Evolutionary conservation across 2,329 filamentous ascomycete genomes (phyloP).

Genomic region (Fusarium austroafricanum): DNA sequence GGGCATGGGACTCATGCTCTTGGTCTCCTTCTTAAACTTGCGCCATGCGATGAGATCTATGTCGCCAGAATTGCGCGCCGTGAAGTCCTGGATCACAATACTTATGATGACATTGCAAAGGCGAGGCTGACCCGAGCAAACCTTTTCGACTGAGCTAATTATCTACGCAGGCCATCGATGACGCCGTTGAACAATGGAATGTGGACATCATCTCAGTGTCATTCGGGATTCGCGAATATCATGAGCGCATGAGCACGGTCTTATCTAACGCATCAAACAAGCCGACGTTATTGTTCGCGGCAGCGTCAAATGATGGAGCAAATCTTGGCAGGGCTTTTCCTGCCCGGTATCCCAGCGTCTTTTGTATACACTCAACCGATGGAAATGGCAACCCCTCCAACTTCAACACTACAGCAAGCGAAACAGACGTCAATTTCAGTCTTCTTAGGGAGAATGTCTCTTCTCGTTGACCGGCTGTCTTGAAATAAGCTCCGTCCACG

Average conservation of each 20-base stretch:
- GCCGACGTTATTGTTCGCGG: conserved; percentile 8
- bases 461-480: conserved; percentile 15
- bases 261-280: not conserved
- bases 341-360: conserved; percentile 8
- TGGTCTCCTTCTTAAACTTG: not conserved
- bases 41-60: not conserved
- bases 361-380: conserved; percentile 27
- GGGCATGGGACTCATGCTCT: conserved; percentile 6
- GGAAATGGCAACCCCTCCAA: conserved; percentile 4
- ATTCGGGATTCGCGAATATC: conserved; percentile 17
- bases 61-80: not conserved
- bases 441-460: conserved; percentile 12
- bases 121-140: not conserved
- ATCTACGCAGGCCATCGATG: not conserved
- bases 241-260: not conserved
- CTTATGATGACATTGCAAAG: not conserved
- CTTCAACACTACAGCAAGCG: conserved; percentile 18
- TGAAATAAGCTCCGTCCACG: not conserved
- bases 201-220: conserved; percentile 9
- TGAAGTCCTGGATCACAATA: not conserved
- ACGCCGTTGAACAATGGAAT: not conserved
- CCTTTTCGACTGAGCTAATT: not conserved
- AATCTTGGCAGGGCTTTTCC: conserved; percentile 15
- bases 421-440: conserved; percentile 10
- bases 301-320: conserved; percentile 20